These are phyloP conservation scores for Pezicula carpinea DNA, from an alignment of 2,329 filamentous ascomycete genomes.

Conservation along the genomic window DNA sequence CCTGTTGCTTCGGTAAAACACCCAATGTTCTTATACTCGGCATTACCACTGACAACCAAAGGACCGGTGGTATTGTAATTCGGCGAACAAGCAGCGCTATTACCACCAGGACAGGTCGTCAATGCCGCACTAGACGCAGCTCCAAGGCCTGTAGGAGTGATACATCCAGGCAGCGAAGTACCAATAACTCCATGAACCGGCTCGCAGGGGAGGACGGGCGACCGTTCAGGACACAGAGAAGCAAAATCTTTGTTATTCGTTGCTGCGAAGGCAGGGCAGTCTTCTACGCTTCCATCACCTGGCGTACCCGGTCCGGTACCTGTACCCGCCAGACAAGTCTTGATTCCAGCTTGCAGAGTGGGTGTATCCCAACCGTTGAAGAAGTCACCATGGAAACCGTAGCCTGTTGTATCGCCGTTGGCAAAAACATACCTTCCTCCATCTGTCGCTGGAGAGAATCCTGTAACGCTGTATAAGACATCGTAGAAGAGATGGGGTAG, in stretches of 20 bases:
- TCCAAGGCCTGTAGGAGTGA: constrained; percentile 7
- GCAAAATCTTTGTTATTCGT: constrained; percentile 55
- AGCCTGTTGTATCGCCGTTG: constrained; percentile 7
- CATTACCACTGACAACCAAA: constrained; percentile 14
- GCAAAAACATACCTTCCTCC: constrained; percentile 8
- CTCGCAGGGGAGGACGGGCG: constrained; percentile 53
- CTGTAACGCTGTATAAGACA: constrained; percentile 6
- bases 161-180: constrained; percentile 8
- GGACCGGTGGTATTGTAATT: background rate
- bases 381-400: constrained; percentile 8
- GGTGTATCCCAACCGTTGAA: constrained; percentile 9
- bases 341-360: constrained; percentile 1
- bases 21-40: constrained; percentile 12
- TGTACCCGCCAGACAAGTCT: constrained; percentile 1
- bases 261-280: constrained; percentile 65
- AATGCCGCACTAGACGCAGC: constrained; percentile 3
- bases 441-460: constrained; percentile 1
- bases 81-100: background rate
- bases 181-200: constrained; percentile 51
- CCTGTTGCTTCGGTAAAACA: constrained; percentile 22
- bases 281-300: constrained; percentile 58
- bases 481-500: constrained; percentile 9
- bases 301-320: constrained; percentile 36
- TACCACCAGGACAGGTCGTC: background rate
- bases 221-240: constrained; percentile 58